Conservation (phyloP, 495 filamentous ascomycete genomes). For the Podospora didyma region DNA sequence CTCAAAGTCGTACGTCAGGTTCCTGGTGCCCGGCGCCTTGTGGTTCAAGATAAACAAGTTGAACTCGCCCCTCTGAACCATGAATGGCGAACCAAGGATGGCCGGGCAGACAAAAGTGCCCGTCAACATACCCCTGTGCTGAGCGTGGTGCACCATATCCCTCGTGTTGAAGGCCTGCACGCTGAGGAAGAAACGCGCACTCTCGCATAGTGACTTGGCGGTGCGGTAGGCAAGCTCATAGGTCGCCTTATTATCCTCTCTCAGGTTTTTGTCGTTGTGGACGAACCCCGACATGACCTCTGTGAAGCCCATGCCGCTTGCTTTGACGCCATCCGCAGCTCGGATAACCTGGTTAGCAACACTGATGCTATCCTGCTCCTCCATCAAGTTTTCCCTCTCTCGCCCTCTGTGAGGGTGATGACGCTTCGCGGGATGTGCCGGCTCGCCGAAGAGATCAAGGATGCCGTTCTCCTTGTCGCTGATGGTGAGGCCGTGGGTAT, state of each 20-base stretch:
- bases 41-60: constrained; percentile 54
- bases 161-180: constrained; percentile 51
- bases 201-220: constrained; percentile 48
- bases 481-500: constrained; percentile 39
- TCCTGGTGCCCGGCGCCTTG: constrained; percentile 51
- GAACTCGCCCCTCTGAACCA: constrained; percentile 55
- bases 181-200: constrained; percentile 57
- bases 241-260: constrained; percentile 41
- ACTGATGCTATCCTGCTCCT: constrained; percentile 30
- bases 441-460: constrained; percentile 44
- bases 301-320: constrained; percentile 53
- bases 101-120: constrained; percentile 60
- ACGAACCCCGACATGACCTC: constrained; percentile 63
- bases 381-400: constrained; percentile 10
- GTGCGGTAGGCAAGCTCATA: constrained; percentile 53
- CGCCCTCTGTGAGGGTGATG: constrained; percentile 7
- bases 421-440: constrained; percentile 22
- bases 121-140: constrained; percentile 53
- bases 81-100: constrained; percentile 54
- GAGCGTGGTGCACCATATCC: constrained; percentile 38
- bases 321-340: constrained; percentile 37
- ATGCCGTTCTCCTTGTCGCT: constrained; percentile 49
- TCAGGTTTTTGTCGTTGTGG: constrained; percentile 47
- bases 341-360: constrained; percentile 38
- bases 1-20: constrained; percentile 58